Conservation (phyloP, 495 filamentous ascomycete genomes). For the Aspergillus bertholletiae region DNA sequence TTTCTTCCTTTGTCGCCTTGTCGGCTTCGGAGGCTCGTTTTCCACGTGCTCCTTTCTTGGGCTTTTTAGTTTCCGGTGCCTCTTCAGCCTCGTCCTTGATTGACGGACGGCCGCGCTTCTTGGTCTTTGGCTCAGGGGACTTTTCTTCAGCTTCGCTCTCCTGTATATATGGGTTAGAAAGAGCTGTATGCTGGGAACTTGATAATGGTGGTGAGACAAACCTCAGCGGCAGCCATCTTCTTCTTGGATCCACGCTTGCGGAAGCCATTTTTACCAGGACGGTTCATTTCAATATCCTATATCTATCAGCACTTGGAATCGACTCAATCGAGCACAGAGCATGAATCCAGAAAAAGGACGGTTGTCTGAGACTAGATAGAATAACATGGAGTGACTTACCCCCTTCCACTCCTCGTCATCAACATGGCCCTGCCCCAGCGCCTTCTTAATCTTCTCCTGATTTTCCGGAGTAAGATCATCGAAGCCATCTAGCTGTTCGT, state of each 20-base stretch:
- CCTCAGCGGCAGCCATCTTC: conserved; percentile 35
- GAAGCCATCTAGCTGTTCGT: conserved; percentile 60
- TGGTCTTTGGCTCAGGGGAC: conserved; percentile 23
- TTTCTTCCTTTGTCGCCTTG: not conserved
- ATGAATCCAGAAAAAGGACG: not conserved
- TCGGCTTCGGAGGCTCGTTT: conserved; percentile 8
- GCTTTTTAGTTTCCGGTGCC: conserved; percentile 25
- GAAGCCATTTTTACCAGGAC: conserved; percentile 62
- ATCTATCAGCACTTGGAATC: conserved; percentile 5
- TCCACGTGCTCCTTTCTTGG: conserved; percentile 8
- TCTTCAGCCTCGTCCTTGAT: conserved; percentile 21
- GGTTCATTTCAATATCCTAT: conserved; percentile 66
- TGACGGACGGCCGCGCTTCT: conserved; percentile 41
- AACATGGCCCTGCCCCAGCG: conserved; percentile 67
- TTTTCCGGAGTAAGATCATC: conserved; percentile 63
- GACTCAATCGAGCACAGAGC: too few relatives aligned
- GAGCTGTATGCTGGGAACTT: conserved; percentile 1
- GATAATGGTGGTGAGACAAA: conserved; percentile 22
- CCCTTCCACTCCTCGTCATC: conserved; percentile 75
- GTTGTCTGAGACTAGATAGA: not conserved
- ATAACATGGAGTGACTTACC: conserved; percentile 46
- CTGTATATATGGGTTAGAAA: conserved; percentile 20
- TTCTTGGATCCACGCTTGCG: conserved; percentile 40
- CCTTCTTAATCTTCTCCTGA: conserved; percentile 59
- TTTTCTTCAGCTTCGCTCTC: conserved; percentile 28